Evolutionary conservation across 345 rosid genomes (phyloP), one percentile per base, ranked within the genome.

Genomic region (Fremontodendron californicum): DNA sequence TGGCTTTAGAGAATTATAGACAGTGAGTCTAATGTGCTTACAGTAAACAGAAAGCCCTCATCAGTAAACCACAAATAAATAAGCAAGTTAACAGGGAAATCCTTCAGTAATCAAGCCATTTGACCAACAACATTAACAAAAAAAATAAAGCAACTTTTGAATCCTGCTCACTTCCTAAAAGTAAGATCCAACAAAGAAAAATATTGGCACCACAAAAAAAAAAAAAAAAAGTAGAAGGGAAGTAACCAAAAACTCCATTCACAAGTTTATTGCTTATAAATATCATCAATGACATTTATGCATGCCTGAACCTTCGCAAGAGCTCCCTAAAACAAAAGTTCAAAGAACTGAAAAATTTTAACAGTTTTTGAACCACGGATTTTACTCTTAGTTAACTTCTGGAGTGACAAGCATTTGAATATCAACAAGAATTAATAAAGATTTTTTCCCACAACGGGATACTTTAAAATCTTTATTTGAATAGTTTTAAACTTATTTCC

Each of bases 1-100:
- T 8, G 45, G 63, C 73, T 75, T 71, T 35, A 79, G 68, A 55
- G 40, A 78, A 49, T 25, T 43, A 71, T 12, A 37, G 39, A 71
- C 21, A 65, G 52, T 37, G 73, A 63, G 33, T 29, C 46, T 29
- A n/a, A 61, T 62, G 71, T 49, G 42, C 37, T 21, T 55, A 37
- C 7, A 57, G 5, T n/a, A 40, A 57, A 58, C 39, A 74, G 67
- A 58, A 58, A 25, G 3, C 23, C 39, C 33, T 25, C 76, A 23
- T 48, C 23, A 18, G 58, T 48, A 70, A 69, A 70, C 23, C 35
- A 58, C 40, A 58, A 23, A 25, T 74, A 57, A n/a, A 73, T 55
- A 73, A 42, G 52, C 63, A 71, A 4, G 46, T 19, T 35, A 72
- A 72, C n/a, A 52, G 33, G 61, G 48, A 49, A 49, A 31, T 71